Conservation (phyloP, 2,329 filamentous ascomycete genomes). For the Fusarium albosuccineum region DNA sequence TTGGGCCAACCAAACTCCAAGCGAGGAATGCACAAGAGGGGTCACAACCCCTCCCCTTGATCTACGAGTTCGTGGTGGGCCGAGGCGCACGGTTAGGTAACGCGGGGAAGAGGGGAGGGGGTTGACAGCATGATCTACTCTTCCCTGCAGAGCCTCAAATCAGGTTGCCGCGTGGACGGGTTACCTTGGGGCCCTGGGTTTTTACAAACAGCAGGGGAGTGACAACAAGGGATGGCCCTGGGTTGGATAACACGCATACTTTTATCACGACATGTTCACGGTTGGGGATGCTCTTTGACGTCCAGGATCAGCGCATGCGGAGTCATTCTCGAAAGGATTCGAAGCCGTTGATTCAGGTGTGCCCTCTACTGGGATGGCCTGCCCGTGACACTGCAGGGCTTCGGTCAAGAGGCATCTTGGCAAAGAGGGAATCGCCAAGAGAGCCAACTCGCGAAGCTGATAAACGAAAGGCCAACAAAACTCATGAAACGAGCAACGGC, state of each 20-base stretch:
- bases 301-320: constrained; percentile 4
- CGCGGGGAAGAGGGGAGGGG: constrained; percentile 12
- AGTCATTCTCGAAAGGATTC: constrained; percentile 13
- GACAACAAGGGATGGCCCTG: background rate
- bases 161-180: background rate
- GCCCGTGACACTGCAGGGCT: constrained; percentile 5
- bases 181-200: background rate
- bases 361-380: background rate
- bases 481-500: background rate
- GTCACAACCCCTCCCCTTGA: constrained; percentile 2
- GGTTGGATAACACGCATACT: background rate
- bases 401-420: background rate
- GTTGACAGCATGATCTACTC: constrained; percentile 1
- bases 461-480: background rate
- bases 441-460: background rate
- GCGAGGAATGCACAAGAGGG: background rate
- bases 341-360: constrained; percentile 1
- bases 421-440: background rate
- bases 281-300: background rate
- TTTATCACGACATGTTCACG: background rate
- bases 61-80: constrained; percentile 5
- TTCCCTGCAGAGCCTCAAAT: background rate
- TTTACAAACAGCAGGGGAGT: background rate
- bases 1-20: background rate
- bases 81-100: background rate